Evolutionary conservation across 352 stramenopile genomes (phyloP), one percentile per base, ranked within the genome.

Genomic region (Globisporangium recalcitrans): DNA sequence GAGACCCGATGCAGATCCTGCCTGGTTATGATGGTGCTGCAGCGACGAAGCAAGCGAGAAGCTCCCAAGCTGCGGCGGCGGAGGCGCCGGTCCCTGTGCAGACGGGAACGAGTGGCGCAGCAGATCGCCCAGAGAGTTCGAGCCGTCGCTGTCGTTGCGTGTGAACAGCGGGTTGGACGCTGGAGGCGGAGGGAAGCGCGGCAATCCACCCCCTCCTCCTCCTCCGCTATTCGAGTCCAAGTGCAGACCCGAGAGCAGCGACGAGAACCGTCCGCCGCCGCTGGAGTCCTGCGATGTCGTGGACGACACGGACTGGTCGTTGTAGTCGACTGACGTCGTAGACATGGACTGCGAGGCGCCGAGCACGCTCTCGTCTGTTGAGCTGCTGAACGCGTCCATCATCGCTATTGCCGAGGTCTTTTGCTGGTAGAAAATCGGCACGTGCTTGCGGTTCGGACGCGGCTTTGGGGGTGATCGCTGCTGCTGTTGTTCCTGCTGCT

Each of bases 341-440:
- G 75, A 83, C 13, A 67, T 67, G 10, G 75, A 74, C 24, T 77
- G 73, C 4, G 44, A 64, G 21, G 29, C 14, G 34, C 56, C 48
- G 24, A 13, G 40, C 53, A 56, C 52, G 40, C 42, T 61, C 16
- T 85, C 77, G 42, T 82, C 71, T 2, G 77, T 82, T 1, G 66
- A 76, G 52, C 62, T 80, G 32, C 27, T 67, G 11, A 54, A 26
- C 10, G 53, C 52, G 52, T 53, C 66, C 48, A 40, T 36, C 44
- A 21, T 52, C 64, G 24, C 21, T 44, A 14, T 51, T 60, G 22
- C 19, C 22, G 47, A 21, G 14, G 60, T 65, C 24, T 75, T 67
- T 13, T 70, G 61, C 52, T 90, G 77, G 68, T 92, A 92, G 67
- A 92, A 92, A 40, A 92, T 88, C 3, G 83, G 83, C 27, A 92